Evolutionary conservation across 2,329 filamentous ascomycete genomes (phyloP).

Genomic region (Metarhizium humberi): DNA sequence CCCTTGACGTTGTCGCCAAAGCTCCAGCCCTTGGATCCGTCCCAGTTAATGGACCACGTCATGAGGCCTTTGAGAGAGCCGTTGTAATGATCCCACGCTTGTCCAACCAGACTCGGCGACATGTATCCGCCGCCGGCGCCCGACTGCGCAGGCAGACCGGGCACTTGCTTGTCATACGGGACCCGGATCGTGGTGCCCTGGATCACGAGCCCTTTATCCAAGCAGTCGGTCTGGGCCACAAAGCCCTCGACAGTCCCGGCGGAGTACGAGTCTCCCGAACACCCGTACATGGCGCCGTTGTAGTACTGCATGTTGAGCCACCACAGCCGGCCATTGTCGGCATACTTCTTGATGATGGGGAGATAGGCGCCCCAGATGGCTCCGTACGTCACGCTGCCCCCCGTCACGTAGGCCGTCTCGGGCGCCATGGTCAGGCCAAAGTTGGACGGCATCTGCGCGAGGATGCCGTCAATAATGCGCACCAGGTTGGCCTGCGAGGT

Average conservation of each 20-base stretch:
- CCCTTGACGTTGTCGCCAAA: constrained; percentile 22
- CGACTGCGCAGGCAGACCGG: constrained; percentile 24
- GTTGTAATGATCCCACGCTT: constrained; percentile 22
- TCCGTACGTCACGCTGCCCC: constrained; percentile 20
- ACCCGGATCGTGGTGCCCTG: constrained; percentile 22
- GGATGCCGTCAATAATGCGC: constrained; percentile 26
- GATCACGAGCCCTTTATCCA: constrained; percentile 21
- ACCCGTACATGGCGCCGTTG: constrained; percentile 28
- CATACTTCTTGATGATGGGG: constrained; percentile 27
- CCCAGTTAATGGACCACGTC: constrained; percentile 29
- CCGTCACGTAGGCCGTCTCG: constrained; percentile 27
- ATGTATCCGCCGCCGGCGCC: constrained; percentile 25
- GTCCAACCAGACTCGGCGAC: constrained; percentile 16
- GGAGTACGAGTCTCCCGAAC: constrained; percentile 21
- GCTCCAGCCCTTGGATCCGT: constrained; percentile 23
- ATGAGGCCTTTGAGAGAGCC: constrained; percentile 24
- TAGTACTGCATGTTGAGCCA: constrained; percentile 30
- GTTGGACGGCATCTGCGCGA: constrained; percentile 42
- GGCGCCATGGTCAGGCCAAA: constrained; percentile 45
- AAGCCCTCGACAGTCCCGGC: constrained; percentile 23
- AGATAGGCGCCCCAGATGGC: constrained; percentile 27
- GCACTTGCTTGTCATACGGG: constrained; percentile 25
- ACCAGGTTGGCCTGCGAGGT: constrained; percentile 24
- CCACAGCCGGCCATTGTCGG: constrained; percentile 25
- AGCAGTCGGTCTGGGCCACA: constrained; percentile 25